These are phyloP conservation scores for Leccinum fallax DNA, from an alignment of 1,284 basidiomycete species.

Conservation along the genomic window DNA sequence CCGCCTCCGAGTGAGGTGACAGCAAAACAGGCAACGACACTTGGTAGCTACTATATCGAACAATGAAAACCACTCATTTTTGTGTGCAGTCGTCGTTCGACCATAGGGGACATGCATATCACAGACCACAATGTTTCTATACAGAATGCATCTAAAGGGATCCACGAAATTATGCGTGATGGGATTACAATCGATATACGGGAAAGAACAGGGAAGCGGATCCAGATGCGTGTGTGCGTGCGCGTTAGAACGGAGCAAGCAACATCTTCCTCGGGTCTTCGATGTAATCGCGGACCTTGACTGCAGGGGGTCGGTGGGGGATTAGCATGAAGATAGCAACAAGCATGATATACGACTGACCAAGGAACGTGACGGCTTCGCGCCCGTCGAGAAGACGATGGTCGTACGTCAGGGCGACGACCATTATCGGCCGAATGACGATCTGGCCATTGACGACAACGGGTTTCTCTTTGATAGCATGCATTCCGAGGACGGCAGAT, in stretches of 20 bases:
- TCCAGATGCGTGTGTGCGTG: not conserved
- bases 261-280: constrained; percentile 63
- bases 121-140: constrained; percentile 6
- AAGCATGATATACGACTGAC: constrained; percentile 48
- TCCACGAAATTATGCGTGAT: constrained; percentile 17
- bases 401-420: constrained; percentile 94
- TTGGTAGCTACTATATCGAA: too few species aligned
- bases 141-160: constrained; percentile 3
- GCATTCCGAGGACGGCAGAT: constrained; percentile 95
- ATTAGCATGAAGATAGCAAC: constrained; percentile 12
- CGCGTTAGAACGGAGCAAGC: constrained; percentile 36
- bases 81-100: too few species aligned
- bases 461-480: constrained; percentile 92
- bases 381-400: constrained; percentile 95
- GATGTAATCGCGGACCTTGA: constrained; percentile 62
- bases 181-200: constrained; percentile 11
- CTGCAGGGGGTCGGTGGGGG: constrained; percentile 42
- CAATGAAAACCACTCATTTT: too few species aligned
- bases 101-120: not conserved
- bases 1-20: too few species aligned
- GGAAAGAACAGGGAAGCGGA: not conserved
- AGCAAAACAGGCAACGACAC: too few species aligned
- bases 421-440: constrained; percentile 96
- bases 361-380: constrained; percentile 97
- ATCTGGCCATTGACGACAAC: constrained; percentile 95